Evolutionary conservation across 2,329 filamentous ascomycete species (phyloP), one percentile per base, ranked within the genome.

Genomic region (Claviceps digitariae): DNA sequence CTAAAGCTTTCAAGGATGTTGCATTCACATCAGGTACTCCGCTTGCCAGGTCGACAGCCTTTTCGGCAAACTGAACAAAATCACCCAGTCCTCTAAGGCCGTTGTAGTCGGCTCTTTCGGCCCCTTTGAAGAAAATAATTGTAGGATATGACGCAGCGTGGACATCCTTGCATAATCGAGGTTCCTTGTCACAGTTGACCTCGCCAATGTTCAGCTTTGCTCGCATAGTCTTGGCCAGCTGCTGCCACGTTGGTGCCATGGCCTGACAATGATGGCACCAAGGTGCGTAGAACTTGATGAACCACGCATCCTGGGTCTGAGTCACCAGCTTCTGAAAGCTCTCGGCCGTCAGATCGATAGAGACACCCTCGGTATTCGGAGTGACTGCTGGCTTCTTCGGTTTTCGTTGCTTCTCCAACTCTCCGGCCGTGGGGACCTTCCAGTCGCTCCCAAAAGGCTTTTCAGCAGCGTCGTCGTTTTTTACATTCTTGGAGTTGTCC

Each of bases 261-360:
- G 87, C 87, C 70, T 95, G 87, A 69, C 94, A 98, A 70, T 98
- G 93, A 60, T 84, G 82, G 68, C 93, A 98, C 93, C 91, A 97
- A 6, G 93, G 94, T 20, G 89, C 90, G 67, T 96, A 97, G 67
- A 98, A 97, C 69, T 98, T 98, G 75, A 98, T 83, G 65, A 98
- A 96, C 93, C 93, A 98, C 6, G 90, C 85, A 57, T 97, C 90
- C 58, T 87, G 82, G 0, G 89, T 90, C 66, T 84, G 86, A 3
- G 89, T 95, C 48, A 98, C 90, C 40, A 85, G 74, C 54, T 80
- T 82, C 66, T 94, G 85, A 72, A 98, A 98, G 57, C 76, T 87
- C 64, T 96, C 90, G 0, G 87, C 84, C 2, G 83, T 90, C 51
- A 98, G 76, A 7, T 83, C 70, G 36, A 89, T 75, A 7, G 89